Base-by-base conservation (phyloP, 495 filamentous ascomycete species). In the Penicillium lagena region DNA sequence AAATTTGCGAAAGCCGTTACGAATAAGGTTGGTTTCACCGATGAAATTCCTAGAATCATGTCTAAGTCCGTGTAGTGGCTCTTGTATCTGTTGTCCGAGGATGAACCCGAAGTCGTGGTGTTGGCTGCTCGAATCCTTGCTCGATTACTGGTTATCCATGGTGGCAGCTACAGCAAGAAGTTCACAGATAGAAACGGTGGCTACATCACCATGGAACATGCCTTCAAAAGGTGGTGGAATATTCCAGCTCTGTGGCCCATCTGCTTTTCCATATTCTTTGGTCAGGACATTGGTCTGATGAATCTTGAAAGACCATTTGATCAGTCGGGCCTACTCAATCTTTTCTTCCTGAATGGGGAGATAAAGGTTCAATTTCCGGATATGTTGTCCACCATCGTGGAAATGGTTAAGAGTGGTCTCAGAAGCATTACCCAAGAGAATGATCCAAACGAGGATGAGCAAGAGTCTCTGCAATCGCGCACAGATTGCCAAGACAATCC, bases 1-100 rank as follows among this genome's bases (percentile, higher is more conserved):
- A 91, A 87, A 54, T 98, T 98, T 68, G 89, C 91, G 12, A 88
- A 83, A 66, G 93, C 90, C 2, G 91, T 97, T 4, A 96, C 94
- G 27, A 95, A 91, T 51, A 97, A 95, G 81, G 90, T 93, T 73
- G 56, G 78, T 68, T 22, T 4, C 3, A 22, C 22, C 2, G 17
- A 22, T 22, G 4, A 22, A 22, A 22, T 22, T 4, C 22, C 22
- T 22, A 22, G 22, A 22, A 22, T 4, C 22, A 22, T 43, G 59
- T 36, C 44, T 56, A 42, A 52, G 57, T 33, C 17, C 22, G 40
- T 47, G 31, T 52, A 96, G 89, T 97, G 94, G 93, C 79, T 97
- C 45, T 73, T 98, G 14, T 93, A 96, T 65, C 81, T 98, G 27
- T 78, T 97, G 38, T 89, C 87, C 27, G 90, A 96, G 55, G 80